A percentile compares a stretch with the other conserved stretches of the same genome.
Evolutionary conservation across 2,329 filamentous ascomycete genomes (phyloP).

Genomic region (Sordariomycetes sp.): DNA sequence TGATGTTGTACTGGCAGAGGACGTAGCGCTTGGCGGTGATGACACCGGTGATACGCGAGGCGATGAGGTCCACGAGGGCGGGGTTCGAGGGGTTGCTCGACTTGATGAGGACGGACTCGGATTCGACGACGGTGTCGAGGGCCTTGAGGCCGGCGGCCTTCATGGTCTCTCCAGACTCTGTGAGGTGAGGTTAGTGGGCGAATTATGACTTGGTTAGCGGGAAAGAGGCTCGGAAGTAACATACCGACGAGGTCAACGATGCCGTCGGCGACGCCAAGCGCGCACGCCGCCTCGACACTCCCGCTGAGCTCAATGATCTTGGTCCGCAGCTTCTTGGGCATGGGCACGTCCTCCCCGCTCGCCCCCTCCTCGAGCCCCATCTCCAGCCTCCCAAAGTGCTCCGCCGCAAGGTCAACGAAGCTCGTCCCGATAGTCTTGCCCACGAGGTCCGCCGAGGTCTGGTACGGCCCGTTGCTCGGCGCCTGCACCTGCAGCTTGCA

Average conservation of each 20-base stretch:
- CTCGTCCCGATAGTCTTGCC: slow-evolving; percentile 93
- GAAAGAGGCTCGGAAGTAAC: slow-evolving; percentile 23
- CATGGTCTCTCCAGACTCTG: slow-evolving; percentile 98
- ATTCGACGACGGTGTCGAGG: slow-evolving; percentile 85
- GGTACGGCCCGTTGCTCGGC: slow-evolving; percentile 67
- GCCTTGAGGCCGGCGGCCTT: slow-evolving; percentile 85
- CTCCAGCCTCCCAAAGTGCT: slow-evolving; percentile 77
- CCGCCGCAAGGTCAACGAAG: slow-evolving; percentile 72
- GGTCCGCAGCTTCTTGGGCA: slow-evolving; percentile 51
- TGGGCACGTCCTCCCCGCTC: slow-evolving; percentile 18
- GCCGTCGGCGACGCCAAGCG: slow-evolving; percentile 86
- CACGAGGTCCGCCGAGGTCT: slow-evolving; percentile 61
- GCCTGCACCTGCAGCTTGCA: slow-evolving; percentile 98
- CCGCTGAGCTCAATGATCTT: slow-evolving; percentile 91
- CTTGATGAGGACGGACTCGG: slow-evolving; percentile 82
- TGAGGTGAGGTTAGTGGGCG: background rate
- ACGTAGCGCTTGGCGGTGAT: slow-evolving; percentile 92
- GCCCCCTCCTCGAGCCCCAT: slow-evolving; percentile 27
- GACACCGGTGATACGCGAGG: slow-evolving; percentile 78
- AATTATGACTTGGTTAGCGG: background rate
- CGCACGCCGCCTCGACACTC: slow-evolving; percentile 94
- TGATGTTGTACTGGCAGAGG: slow-evolving; percentile 91
- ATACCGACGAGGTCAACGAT: slow-evolving; percentile 93
- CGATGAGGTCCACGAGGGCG: slow-evolving; percentile 70
- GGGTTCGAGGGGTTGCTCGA: slow-evolving; percentile 72